Conservation (phyloP, 1,284 basidiomycete genomes). For the Pseudozyma thailandica region DNA sequence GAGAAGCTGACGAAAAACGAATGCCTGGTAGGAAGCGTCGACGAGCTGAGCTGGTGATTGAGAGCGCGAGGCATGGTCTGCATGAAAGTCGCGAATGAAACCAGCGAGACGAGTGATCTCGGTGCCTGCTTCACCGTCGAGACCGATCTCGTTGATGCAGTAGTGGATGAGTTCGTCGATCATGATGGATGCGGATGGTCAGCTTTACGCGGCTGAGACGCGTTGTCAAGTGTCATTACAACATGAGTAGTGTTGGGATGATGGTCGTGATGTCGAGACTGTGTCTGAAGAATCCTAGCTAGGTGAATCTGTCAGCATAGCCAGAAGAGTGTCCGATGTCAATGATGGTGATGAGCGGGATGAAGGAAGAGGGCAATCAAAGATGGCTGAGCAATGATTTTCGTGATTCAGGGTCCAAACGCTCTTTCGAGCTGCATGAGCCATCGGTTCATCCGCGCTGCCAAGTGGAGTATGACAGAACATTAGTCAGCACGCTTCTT, state of each 20-base stretch:
- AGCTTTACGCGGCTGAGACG: background rate
- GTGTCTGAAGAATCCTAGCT: too few species aligned
- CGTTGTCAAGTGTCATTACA: background rate
- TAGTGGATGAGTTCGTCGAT: conserved; percentile 82
- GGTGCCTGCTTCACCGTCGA: conserved; percentile 84
- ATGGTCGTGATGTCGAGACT: background rate
- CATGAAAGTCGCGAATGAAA: conserved; percentile 77
- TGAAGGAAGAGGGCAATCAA: background rate
- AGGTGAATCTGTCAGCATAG: too few species aligned
- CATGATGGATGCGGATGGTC: conserved; percentile 30
- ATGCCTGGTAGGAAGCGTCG: conserved; percentile 80
- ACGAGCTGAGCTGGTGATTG: conserved; percentile 72
- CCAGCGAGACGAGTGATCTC: conserved; percentile 76
- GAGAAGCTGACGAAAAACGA: conserved; percentile 81
- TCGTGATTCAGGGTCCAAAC: conserved; percentile 14
- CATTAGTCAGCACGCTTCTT: conserved; percentile 1
- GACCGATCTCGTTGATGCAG: conserved; percentile 79
- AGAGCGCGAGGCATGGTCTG: conserved; percentile 66
- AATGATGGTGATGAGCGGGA: too few species aligned
- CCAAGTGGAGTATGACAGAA: background rate
- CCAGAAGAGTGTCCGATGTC: too few species aligned
- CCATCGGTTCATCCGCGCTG: background rate
- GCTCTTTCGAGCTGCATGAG: conserved; percentile 1
- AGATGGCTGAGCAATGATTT: background rate
- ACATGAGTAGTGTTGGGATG: too few species aligned